Evolutionary conservation across 805 yeast genomes (phyloP).

Genomic region (Lachancea cidri): DNA sequence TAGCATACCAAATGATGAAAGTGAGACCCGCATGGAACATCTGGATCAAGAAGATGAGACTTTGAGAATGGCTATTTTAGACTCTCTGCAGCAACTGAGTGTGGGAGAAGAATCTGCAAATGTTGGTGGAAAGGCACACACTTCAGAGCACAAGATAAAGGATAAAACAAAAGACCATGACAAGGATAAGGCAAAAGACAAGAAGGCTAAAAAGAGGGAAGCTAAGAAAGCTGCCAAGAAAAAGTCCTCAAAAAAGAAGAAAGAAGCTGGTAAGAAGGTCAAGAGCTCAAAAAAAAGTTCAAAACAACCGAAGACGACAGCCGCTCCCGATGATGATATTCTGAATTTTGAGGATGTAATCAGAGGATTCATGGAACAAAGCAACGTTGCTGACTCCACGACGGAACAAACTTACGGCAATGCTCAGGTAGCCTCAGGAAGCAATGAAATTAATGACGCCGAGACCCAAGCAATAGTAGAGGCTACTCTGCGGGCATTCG

Average conservation of each 20-base stretch:
- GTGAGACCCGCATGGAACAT: slow-evolving; percentile 2
- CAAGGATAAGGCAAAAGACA: slow-evolving; percentile 7
- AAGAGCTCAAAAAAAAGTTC: slow-evolving; percentile 14
- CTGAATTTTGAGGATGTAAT: slow-evolving; percentile 30
- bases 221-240: slow-evolving; percentile 12
- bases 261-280: slow-evolving; percentile 16
- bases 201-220: slow-evolving; percentile 14
- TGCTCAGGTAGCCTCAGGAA: slow-evolving; percentile 8
- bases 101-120: slow-evolving; percentile 6
- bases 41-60: slow-evolving; percentile 34
- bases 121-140: not conserved
- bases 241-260: slow-evolving; percentile 17
- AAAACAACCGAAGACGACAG: slow-evolving; percentile 10
- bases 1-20: slow-evolving; percentile 2
- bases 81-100: slow-evolving; percentile 25
- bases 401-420: slow-evolving; percentile 6
- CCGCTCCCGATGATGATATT: slow-evolving; percentile 14
- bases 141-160: slow-evolving; percentile 1
- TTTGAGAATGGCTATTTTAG: slow-evolving; percentile 30
- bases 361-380: slow-evolving; percentile 25
- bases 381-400: not conserved
- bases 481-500: slow-evolving; percentile 32
- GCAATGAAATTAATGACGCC: slow-evolving; percentile 14
- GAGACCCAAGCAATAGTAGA: slow-evolving; percentile 33
- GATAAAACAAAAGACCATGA: slow-evolving; percentile 3